Percentiles rank a stretch among this genome's conserved stretches.
phyloP scores from a whole-genome alignment of 176 grass and related monocot species.

The Zea mays region Zm-B73-REFERENCE-NAM-5.0 NC_050099.1:230468501-230469000 shows the following conservation, averaged over 20 bases:
- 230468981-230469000: too few relatives aligned
- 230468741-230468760: slow-evolving; percentile 29
- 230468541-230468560: background rate
- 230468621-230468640: too few relatives aligned
- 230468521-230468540: slow-evolving; percentile 12
- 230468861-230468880: slow-evolving; percentile 33
- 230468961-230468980: too few relatives aligned
- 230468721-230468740: slow-evolving; percentile 18
- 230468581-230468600: background rate
- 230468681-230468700: background rate
- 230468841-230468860: slow-evolving; percentile 39
- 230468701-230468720: slow-evolving; percentile 23
- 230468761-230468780: slow-evolving; percentile 48
- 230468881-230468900: slow-evolving; percentile 23
- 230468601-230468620: too few relatives aligned
- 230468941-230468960: slow-evolving; percentile 35
- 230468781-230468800: slow-evolving; percentile 21
- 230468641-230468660: too few relatives aligned
- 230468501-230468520: slow-evolving; percentile 22
- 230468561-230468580: background rate
- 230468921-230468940: slow-evolving; percentile 27
- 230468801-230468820: slow-evolving; percentile 40
- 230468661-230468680: too few relatives aligned
- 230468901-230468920: slow-evolving; percentile 23
- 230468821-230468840: slow-evolving; percentile 48